These are phyloP conservation scores for Endotrypanum monterogeii DNA, from an alignment of 208 protist species.

Conservation along the genomic window DNA sequence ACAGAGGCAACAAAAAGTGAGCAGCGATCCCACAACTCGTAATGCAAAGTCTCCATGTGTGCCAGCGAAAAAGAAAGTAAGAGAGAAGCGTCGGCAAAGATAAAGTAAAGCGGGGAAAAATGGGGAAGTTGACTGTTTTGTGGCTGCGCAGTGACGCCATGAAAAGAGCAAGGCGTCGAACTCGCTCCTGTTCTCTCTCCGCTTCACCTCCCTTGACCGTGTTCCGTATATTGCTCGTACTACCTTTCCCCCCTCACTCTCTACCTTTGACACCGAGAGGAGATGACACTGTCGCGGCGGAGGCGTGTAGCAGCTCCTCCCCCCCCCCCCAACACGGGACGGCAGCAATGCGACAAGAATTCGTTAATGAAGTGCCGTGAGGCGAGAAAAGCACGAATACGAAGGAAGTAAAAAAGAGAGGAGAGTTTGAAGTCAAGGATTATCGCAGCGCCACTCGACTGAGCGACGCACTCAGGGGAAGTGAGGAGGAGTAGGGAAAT, in stretches of 20 bases:
- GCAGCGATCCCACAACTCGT: constrained; percentile 67
- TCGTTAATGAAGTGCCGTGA: not conserved
- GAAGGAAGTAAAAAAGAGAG: not conserved
- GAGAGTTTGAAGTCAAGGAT: not conserved
- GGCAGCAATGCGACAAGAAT: not conserved
- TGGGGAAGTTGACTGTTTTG: not conserved
- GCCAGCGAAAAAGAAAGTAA: not conserved
- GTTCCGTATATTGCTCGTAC: too few species aligned
- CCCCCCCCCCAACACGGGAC: not conserved
- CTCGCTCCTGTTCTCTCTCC: not conserved
- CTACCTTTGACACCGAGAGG: not conserved
- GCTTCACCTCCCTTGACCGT: not conserved
- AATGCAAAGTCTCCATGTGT: constrained; percentile 59
- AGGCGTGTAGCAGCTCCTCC: not conserved
- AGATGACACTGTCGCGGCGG: not conserved
- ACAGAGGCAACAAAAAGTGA: constrained; percentile 51
- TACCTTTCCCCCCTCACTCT: too few species aligned
- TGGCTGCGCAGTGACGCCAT: not conserved
- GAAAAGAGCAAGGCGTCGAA: not conserved
- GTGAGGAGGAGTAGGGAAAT: not conserved
- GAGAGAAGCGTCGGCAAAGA: not conserved
- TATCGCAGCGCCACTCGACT: not conserved
- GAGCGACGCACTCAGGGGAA: not conserved
- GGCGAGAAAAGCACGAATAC: not conserved
- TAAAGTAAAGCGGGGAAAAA: not conserved